Base-by-base conservation (phyloP, 1,284 basidiomycete species). In the Boletus semigastroideus region DNA sequence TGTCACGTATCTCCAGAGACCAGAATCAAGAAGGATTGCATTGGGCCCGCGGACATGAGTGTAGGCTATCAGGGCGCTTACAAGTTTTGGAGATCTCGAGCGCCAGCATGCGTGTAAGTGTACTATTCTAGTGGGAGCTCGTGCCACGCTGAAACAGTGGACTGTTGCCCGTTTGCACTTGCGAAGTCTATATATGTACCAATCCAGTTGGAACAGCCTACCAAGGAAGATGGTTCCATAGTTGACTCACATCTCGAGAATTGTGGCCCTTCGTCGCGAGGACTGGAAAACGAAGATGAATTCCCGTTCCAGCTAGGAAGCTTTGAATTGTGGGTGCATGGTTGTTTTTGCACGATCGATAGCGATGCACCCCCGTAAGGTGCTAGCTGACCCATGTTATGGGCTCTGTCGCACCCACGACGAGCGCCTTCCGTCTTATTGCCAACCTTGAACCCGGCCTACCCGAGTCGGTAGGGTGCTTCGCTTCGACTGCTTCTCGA, bases 401-500 rank as follows among this genome's bases (percentile, higher is more conserved):
- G 84, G 79, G 59, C 63, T 86, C 49, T 87, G 85, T 71, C 84
- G 82, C 54, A 81, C 86, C 52, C 74, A 73, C 62, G 78, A 74
- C 53, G 79, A 76, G 43, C 80, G 76, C 44, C 78, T 74, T 42
- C 82, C 86, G 4, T 87, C 84, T 2, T 94, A 93, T 71, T 90
- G 92, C 69, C 74, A 80, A 50, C 77, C 25, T 92, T 44, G 91
- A 94, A 63, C 73, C 60, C 5, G 73, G 79, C 46, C 70, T 78
- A 55, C 69, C 72, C 16, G 75, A 79, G 79, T 80, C 28, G 90
- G 90, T 2, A 79, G 85, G 20, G 87, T 92, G 6, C 57, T 92
- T 43, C 80, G 91, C 45, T 90, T 94, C 65, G 92, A 94, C 67
- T 88, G 85, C 66, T 78, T 96, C 59, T 90, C 86, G 53, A 97